These are phyloP conservation scores for Neckera pumila DNA, from an alignment of 225 moss, liverwort and hornwort genomes.

Conservation along the genomic window DNA sequence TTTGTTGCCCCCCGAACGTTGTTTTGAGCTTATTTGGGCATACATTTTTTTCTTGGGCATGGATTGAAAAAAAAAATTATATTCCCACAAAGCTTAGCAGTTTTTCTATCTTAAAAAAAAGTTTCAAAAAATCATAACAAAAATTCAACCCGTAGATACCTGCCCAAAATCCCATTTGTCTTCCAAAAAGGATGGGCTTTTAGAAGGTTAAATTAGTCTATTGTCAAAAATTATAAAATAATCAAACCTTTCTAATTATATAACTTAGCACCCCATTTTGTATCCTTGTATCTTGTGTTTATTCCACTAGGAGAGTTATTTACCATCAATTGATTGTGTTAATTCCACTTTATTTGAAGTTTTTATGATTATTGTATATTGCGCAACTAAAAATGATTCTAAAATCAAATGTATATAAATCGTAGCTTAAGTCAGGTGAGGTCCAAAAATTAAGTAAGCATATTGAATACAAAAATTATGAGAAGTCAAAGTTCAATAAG, in stretches of 20 bases:
- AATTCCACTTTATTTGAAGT: background rate
- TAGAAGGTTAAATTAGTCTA: no score
- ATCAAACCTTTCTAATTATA: accelerated
- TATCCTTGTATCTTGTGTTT: accelerated
- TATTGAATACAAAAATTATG: background rate
- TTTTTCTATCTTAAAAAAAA: no score
- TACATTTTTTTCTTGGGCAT: no score
- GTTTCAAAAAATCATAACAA: no score
- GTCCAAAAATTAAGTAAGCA: background rate
- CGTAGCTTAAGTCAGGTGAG: no score
- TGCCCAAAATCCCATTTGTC: no score
- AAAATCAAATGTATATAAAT: background rate
- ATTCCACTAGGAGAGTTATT: accelerated
- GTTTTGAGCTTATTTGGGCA: no score
- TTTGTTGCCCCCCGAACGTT: no score
- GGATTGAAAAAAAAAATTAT: no score
- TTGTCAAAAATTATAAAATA: background rate
- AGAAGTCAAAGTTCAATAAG: background rate
- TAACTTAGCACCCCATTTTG: background rate
- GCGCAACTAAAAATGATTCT: background rate
- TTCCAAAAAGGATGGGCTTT: no score
- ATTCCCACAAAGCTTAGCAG: no score
- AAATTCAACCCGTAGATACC: no score
- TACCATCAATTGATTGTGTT: accelerated
- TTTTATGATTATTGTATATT: background rate